Percentiles rank a stretch among this genome's conserved stretches.
Conservation (phyloP, 106 monocot species). For the Apostasia ramifera region DNA sequence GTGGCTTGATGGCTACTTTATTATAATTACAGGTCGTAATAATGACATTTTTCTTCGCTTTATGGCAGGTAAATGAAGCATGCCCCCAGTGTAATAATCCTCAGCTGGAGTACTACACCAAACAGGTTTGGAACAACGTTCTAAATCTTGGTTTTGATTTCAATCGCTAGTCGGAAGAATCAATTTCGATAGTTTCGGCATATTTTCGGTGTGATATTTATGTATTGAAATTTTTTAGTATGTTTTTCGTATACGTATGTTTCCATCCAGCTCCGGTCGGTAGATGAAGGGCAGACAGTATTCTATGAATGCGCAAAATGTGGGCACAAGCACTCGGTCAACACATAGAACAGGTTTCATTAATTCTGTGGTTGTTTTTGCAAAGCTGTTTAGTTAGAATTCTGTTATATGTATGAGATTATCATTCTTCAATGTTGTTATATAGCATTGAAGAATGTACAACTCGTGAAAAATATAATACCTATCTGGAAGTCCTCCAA, state of each 20-base stretch:
- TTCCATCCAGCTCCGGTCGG: slow-evolving; percentile 62
- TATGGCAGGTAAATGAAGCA: slow-evolving; percentile 41
- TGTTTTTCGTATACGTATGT: neutral
- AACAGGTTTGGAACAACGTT: slow-evolving; percentile 36
- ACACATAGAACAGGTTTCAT: slow-evolving; percentile 18
- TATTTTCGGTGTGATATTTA: neutral
- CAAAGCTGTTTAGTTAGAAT: too few species aligned
- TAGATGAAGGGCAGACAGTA: slow-evolving; percentile 78
- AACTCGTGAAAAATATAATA: too few species aligned
- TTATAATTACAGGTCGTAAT: neutral
- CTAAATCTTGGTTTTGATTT: neutral
- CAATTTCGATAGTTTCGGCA: neutral
- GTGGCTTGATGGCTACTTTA: neutral
- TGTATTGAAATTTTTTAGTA: neutral
- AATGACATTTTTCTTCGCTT: neutral
- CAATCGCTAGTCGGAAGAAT: neutral
- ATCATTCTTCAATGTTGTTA: too few species aligned
- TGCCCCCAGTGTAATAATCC: slow-evolving; percentile 59
- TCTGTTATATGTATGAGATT: too few species aligned
- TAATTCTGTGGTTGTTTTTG: too few species aligned
- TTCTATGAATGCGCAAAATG: slow-evolving; percentile 72
- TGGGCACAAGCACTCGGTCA: slow-evolving; percentile 42
- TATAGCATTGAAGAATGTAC: too few species aligned
- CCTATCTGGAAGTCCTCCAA: too few species aligned
- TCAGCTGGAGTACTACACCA: slow-evolving; percentile 68